Evolutionary conservation across 148 eudicot genomes (phyloP), one percentile per base, ranked within the genome.

Genomic region (Tetragonia tetragonoides): DNA sequence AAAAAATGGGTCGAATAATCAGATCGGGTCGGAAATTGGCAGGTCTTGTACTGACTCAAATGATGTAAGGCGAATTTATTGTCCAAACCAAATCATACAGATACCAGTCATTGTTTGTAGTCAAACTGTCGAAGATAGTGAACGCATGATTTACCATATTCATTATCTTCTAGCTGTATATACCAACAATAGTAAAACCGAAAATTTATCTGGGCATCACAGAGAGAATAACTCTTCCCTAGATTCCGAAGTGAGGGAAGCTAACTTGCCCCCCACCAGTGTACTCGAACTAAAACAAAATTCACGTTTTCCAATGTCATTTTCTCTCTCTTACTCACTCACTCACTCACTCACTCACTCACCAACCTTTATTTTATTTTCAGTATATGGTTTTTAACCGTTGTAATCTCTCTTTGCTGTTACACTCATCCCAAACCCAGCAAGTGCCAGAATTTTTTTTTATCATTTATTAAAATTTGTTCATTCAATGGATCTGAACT

Each of bases 161-260:
- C 34, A 28, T 49, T 10, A 7, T 49, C 53, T 2, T 49, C 53
- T 8, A 49, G 12, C 7, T 8, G 20, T 16, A 57, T 57, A 16
- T 53, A 72, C 75, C 62, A 72, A 49, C 61, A 62, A 60, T 44
- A 47, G 34, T 66, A 51, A 66, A 66, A 66, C 12, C 71, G 23
- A 62, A 62, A 47, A 57, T 17, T 34, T 7, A 21, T 23, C 2
- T 18, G 20, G 53, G 72, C 40, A 66, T 17, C 68, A 37, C 47
- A 66, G 38, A 44, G n/a, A 20, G 49, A 68, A 21, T 53, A 73
- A 46, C 82, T 8, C 73, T 73, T 74, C 47, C 78, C 73, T 79
- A 79, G 81, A 79, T 72, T 72, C 76, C 71, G 76, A 79, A 79
- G 76, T 79, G 70, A 72, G 76, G 71, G 71, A 64, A 79, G 64